Base-by-base conservation (phyloP, 352 stramenopile genomes). In the Pythium coloratum region DNA sequence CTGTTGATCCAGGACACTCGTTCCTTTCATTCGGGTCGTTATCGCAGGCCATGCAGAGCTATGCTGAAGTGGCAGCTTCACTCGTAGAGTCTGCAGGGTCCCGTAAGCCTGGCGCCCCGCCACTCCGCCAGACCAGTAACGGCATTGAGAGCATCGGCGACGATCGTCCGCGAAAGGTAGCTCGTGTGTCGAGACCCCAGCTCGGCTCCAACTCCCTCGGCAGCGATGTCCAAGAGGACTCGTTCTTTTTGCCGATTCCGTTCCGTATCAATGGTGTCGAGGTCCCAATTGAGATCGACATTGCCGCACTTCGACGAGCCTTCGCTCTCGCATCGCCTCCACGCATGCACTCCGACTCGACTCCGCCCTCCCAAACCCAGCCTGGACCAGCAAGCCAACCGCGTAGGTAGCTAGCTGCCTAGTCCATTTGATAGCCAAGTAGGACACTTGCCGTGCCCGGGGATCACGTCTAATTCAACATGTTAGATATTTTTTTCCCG, bases 221-320 rank as follows among this genome's bases (percentile, higher is more conserved):
- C 18, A 60, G 36, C 30, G 73, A 82, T 16, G 55, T 66, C n/a
- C 47, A 64, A n/a, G 70, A 86, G 26, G 77, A 81, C 2, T 67
- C 79, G 6, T 67, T 80, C 51, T 90, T 86, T 55, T 76, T 86
- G 8, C 72, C 77, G 33, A 88, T 92, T 57, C 81, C 81, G 55
- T 88, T 90, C 61, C 81, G 83, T 18, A 90, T 92, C 69, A 90
- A 92, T 64, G 83, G 83, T 9, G 85, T 88, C 34, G 75, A 89
- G 18, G 74, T 92, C 51, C 83, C 83, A 13, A 67, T 92, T 16
- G 83, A 92, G 59, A 78, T 92, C 30, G 83, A 92, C 59, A 75
- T 92, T 38, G 76, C 67, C 33, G 80, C 81, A 33, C 70, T 92
- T 47, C 77, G 77, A 67, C 79, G 83, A 20, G 77, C 69, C 65